Evolutionary conservation across 139 green algal genomes (phyloP).

Genomic region (Parachlorella kessleri): DNA sequence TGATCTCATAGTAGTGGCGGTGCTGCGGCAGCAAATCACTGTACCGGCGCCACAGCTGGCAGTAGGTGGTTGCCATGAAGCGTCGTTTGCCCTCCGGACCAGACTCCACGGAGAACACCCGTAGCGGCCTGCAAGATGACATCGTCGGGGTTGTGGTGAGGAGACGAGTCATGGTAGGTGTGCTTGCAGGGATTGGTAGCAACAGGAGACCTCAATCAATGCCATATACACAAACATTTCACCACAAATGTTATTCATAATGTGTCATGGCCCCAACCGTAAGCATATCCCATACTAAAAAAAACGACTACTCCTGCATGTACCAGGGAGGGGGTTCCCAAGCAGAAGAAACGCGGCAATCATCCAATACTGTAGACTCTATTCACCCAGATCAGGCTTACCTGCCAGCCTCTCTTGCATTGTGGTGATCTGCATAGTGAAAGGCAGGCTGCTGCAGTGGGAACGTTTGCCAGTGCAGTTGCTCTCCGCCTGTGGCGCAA

Average conservation of each 20-base stretch:
- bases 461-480: slow-evolving; percentile 30
- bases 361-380: too few species aligned
- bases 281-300: too few species aligned
- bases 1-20: slow-evolving; percentile 63
- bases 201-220: too few species aligned
- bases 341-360: too few species aligned
- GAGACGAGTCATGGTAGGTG: too few species aligned
- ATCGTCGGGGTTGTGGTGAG: too few species aligned
- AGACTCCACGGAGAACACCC: slow-evolving; percentile 50
- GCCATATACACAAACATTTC: too few species aligned
- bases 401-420: slow-evolving; percentile 18
- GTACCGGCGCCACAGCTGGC: slow-evolving; percentile 49
- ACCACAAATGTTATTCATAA: not conserved
- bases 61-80: slow-evolving; percentile 49
- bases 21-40: slow-evolving; percentile 10
- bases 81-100: slow-evolving; percentile 20
- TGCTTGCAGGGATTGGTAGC: too few species aligned
- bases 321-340: too few species aligned
- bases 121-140: too few species aligned
- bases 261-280: not conserved
- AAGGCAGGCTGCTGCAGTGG: slow-evolving; percentile 57
- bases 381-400: slow-evolving; percentile 6
- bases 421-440: slow-evolving; percentile 45
- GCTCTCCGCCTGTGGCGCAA: not conserved
- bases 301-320: too few species aligned